Base-by-base conservation (phyloP, 345 rosid genomes). In the Erucastrum elatum region DNA sequence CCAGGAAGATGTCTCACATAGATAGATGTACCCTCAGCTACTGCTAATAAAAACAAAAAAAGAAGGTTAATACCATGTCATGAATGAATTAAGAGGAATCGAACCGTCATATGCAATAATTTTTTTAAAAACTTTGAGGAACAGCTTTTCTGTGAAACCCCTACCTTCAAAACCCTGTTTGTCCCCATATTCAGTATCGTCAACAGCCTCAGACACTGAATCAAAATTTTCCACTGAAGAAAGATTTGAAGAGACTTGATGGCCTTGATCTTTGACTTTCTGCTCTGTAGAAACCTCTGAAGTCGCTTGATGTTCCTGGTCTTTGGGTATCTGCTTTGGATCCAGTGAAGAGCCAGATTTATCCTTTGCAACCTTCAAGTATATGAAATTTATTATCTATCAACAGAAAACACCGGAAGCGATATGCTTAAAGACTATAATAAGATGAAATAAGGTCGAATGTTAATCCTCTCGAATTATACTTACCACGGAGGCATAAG, bases 1-100 rank as follows among this genome's bases (percentile, higher is more conserved):
- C 74, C 25, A 34, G 98, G 98, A 44, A 94, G 89, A 70, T 91
- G 94, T 85, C 84, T 94, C 37, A 94, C 86, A 71, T 94, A 88
- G 65, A 94, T 80, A 31, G 98, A 94, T 46, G 88, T 85, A 55
- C 97, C 91, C 72, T 91, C 95, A 67, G 85, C 90, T 85, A 86
- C 70, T 71, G 27, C 13, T 29, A 51, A 53, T 25, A 13, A 9
- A 65, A 68, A 64, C 31, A 53, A 75, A 49, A 75, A 49, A 37
- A 29, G 2, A 66, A 70, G 8, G 30, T 37, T 49, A 5, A 31
- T 8, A 25, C 55, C 44, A 65, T 56, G 53, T 39, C 21, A 66
- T 34, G 49, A 75, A 31, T n/a, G 34, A 35, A 59, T 46, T 63
- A 11, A 46, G 51, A 66, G 87, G 29, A 64, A 13, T 29, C 9